Evolutionary conservation across 106 monocot genomes (phyloP).

Genomic region (Iris macrosiphon): DNA sequence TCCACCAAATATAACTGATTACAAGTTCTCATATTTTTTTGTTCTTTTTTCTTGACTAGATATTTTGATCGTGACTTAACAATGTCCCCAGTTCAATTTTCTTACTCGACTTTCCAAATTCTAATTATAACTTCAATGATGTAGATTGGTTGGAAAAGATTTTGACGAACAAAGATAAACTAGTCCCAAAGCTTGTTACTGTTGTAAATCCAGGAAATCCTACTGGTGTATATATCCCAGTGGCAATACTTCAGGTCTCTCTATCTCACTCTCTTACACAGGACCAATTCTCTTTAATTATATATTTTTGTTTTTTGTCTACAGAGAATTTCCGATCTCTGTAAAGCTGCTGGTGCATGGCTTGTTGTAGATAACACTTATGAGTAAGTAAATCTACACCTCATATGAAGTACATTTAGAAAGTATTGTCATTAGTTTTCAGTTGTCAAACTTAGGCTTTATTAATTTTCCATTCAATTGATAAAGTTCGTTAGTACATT

Average conservation of each 20-base stretch:
- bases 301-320: constrained; percentile 2
- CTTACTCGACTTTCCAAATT: not conserved
- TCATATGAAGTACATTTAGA: too few species aligned
- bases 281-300: too few species aligned
- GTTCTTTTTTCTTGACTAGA: too few species aligned
- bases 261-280: constrained; percentile 6
- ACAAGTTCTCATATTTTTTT: too few species aligned
- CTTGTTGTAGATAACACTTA: constrained; percentile 99
- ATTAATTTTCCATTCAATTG: too few species aligned
- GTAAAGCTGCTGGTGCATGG: constrained; percentile 81
- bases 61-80: too few species aligned
- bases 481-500: too few species aligned
- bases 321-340: constrained; percentile 95
- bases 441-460: too few species aligned
- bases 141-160: constrained; percentile 85
- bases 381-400: constrained; percentile 87
- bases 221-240: constrained; percentile 69
- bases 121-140: constrained; percentile 12
- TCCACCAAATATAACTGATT: too few species aligned
- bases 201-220: constrained; percentile 99
- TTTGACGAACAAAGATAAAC: constrained; percentile 39
- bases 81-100: too few species aligned
- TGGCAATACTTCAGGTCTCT: constrained; percentile 58
- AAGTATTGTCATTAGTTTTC: too few species aligned
- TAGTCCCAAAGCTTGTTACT: constrained; percentile 86